Base-by-base conservation (phyloP, 2,329 filamentous ascomycete genomes). In the Plectosphaerella sp. region DNA sequence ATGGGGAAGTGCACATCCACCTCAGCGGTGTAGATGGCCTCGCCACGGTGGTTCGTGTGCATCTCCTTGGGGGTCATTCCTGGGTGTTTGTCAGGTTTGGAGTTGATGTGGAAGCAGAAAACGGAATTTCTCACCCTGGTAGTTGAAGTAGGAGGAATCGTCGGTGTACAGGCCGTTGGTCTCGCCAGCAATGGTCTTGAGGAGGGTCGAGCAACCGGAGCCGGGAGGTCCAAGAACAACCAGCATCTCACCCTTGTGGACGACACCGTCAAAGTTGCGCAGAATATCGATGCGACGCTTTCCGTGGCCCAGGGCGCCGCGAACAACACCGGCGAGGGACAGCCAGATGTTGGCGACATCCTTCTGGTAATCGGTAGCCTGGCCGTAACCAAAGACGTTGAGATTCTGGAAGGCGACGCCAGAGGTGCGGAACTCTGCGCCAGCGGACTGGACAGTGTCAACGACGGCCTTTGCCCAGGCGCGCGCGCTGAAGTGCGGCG, bases 11-110 rank as follows among this genome's bases (percentile, higher is more conserved):
- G 88, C 5, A 88, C 86, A 64, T 95, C 91, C 36, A 89, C 86
- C 67, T 94, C 89, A 54, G 88, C 88, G 0, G 88, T 92, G 71
- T 94, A 94, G 66, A 94, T 92, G 56, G 88, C 88, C 70, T 95
- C 90, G 58, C 90, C 90, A 25, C 88, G 85, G 72, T 93, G 91
- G 56, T 81, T 76, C 11, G 81, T 82, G 70, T 88, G 83, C 88
- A 94, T 93, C 64, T 90, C 81, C 62, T 88, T 72, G 52, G 88
- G 79, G 3, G 81, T 73, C 61, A 90, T 78, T 59, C 86, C 82
- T 78, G 54, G 37, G 24, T 14, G 20, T 22, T 24, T 37, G 52
- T 59, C 52, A 67, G 54, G 48, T 35, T 37, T 14, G 15, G 20
- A 20, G 16, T 35, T 43, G 6, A 3, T 18, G 37, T 4, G 6